phyloP scores from a whole-genome alignment of 1,139 yeast genomes.

The Yamadazyma diddensiae region DNA sequence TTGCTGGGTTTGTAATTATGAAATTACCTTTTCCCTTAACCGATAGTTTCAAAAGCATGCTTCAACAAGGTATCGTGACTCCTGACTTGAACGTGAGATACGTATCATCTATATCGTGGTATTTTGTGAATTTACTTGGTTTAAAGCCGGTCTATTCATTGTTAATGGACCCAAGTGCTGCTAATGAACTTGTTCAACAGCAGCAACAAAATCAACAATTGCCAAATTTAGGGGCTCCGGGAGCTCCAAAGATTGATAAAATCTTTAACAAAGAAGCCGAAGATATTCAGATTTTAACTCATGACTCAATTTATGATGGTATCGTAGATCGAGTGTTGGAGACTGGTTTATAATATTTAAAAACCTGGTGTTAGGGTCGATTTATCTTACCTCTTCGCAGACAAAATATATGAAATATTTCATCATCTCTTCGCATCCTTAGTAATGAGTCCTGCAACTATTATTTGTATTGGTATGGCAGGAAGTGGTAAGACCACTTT shows the following conservation, averaged over 20 bases:
- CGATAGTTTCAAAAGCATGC: conserved; percentile 83
- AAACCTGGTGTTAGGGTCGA: no score
- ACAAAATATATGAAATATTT: no score
- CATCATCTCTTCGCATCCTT: no score
- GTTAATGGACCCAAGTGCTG: conserved; percentile 51
- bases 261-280: conserved; percentile 73
- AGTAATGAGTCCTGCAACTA: conserved; percentile 64
- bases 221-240: conserved; percentile 49
- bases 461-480: conserved; percentile 94
- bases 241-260: conserved; percentile 58
- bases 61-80: conserved; percentile 85
- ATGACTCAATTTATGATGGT: conserved; percentile 51
- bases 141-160: conserved; percentile 77
- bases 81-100: conserved; percentile 85
- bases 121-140: conserved; percentile 85
- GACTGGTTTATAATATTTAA: conserved; percentile 1
- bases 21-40: conserved; percentile 67
- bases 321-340: conserved; percentile 63
- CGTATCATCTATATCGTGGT: conserved; percentile 98
- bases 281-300: conserved; percentile 64
- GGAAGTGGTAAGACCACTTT: conserved; percentile 98
- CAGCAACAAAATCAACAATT: conserved; percentile 37
- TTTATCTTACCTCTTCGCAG: no score
- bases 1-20: conserved; percentile 85
- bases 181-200: conserved; percentile 49